A percentile compares a stretch with the other conserved stretches of the same genome.
Evolutionary conservation across 192 early-diverging fungal genomes (phyloP).

Genomic region (Spinellus fusiger): DNA sequence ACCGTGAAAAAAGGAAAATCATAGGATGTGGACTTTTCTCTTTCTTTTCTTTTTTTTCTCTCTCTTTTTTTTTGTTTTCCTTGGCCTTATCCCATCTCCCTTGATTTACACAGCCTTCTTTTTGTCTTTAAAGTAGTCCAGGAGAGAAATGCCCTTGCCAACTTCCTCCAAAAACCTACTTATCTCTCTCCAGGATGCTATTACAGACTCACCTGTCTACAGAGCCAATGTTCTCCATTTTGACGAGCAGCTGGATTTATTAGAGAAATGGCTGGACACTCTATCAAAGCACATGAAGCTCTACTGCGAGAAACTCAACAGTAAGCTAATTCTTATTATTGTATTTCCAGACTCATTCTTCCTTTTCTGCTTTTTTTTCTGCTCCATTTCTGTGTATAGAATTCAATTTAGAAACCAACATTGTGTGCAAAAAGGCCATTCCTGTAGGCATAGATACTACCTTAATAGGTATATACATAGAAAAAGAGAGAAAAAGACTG

Average conservation of each 20-base stretch:
- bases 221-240: slow-evolving; percentile 47
- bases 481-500: slow-evolving; percentile 3
- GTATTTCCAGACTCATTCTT: neutral
- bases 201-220: slow-evolving; percentile 48
- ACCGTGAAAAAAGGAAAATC: too few species aligned
- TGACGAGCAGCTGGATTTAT: slow-evolving; percentile 50
- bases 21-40: too few species aligned
- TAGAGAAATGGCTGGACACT: slow-evolving; percentile 48
- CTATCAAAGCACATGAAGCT: slow-evolving; percentile 32
- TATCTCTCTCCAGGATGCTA: slow-evolving; percentile 41
- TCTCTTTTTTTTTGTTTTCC: too few species aligned
- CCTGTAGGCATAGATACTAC: slow-evolving; percentile 26
- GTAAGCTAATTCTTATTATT: slow-evolving; percentile 16
- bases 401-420: slow-evolving; percentile 32
- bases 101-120: too few species aligned
- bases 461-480: slow-evolving; percentile 25
- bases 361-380: neutral
- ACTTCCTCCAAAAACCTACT: neutral
- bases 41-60: too few species aligned
- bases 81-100: too few species aligned
- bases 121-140: too few species aligned
- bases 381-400: slow-evolving; percentile 12
- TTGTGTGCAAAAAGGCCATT: slow-evolving; percentile 24
- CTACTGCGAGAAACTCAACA: slow-evolving; percentile 36
- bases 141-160: neutral